phyloP scores from a whole-genome alignment of 179 eudicot species.

The Camellia oleifera region DNA sequence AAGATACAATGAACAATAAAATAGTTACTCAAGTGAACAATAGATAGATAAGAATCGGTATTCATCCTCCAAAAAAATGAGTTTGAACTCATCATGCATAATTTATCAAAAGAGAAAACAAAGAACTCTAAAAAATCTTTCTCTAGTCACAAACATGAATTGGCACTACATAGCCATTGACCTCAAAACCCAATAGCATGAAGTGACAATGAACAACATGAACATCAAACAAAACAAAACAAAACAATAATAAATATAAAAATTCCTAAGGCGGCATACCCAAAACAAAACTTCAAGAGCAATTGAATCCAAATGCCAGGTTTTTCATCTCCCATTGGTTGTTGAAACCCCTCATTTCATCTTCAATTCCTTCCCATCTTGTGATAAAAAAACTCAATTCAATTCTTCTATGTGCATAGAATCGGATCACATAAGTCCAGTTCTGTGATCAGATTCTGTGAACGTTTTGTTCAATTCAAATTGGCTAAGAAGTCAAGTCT shows the following conservation, averaged over 20 bases:
- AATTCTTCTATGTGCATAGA: no score
- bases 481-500: slow-evolving; percentile 18
- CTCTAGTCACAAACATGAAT: slow-evolving; percentile 1
- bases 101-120: background rate
- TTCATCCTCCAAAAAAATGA: no score
- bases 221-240: background rate
- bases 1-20: no score
- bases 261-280: background rate
- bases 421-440: no score
- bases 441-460: no score
- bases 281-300: background rate
- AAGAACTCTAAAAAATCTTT: background rate
- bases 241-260: background rate
- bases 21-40: background rate
- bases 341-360: background rate
- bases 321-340: background rate
- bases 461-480: background rate
- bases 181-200: background rate
- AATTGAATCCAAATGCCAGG: background rate
- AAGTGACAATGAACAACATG: background rate
- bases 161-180: background rate
- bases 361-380: background rate
- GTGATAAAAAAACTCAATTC: no score
- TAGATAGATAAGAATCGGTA: background rate
- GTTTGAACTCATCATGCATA: no score